A percentile compares a stretch with the other conserved stretches of the same genome.
phyloP scores from a whole-genome alignment of 2,329 filamentous ascomycete genomes.

The Colletotrichum truncatum region DNA sequence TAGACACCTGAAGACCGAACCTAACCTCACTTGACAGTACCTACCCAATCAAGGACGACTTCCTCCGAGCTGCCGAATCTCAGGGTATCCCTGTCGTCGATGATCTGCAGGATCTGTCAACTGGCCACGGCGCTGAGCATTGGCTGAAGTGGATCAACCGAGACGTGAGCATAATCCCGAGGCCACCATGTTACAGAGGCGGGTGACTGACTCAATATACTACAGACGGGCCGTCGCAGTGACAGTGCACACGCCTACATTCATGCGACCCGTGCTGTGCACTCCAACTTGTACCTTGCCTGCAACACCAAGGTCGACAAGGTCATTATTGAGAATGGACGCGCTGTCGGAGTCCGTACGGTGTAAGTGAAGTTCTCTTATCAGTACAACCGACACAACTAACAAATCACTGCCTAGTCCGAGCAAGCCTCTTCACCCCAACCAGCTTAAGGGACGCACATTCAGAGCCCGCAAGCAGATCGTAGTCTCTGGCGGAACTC shows the following conservation, averaged over 20 bases:
- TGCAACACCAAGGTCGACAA: constrained; percentile 83
- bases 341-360: constrained; percentile 76
- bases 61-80: constrained; percentile 76
- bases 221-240: constrained; percentile 73
- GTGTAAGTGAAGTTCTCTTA: constrained; percentile 47
- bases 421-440: constrained; percentile 73
- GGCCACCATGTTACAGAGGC: background rate
- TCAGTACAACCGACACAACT: background rate
- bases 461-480: constrained; percentile 79
- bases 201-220: constrained; percentile 8
- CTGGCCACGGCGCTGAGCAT: constrained; percentile 78
- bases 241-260: constrained; percentile 83
- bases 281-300: constrained; percentile 76
- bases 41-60: constrained; percentile 85
- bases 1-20: background rate
- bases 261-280: constrained; percentile 76
- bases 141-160: constrained; percentile 90
- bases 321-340: constrained; percentile 76
- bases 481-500: constrained; percentile 76
- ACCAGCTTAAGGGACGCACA: constrained; percentile 58
- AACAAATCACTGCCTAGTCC: constrained; percentile 38
- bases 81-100: constrained; percentile 80
- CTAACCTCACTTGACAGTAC: constrained; percentile 51
- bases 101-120: constrained; percentile 77
- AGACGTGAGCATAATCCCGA: constrained; percentile 49